A percentile compares a stretch with the other conserved stretches of the same genome.
Conservation (phyloP, 2,329 filamentous ascomycete species). For the Aspergillus unguis region DNA sequence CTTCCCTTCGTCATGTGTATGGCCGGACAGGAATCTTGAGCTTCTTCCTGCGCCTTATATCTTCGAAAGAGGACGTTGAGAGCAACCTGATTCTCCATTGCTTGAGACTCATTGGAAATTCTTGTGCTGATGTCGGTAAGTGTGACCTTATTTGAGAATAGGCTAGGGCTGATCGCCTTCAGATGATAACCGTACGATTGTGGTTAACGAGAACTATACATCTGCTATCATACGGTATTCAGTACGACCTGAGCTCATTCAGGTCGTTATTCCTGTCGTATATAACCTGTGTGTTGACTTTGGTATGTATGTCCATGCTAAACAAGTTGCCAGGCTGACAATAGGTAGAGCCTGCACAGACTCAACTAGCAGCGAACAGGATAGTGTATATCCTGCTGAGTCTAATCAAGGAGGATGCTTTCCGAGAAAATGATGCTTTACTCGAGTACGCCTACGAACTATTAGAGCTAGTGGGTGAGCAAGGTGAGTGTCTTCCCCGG, state of each 20-base stretch:
- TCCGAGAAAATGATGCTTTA: conserved; percentile 32
- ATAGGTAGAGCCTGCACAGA: conserved; percentile 37
- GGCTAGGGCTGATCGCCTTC: conserved; percentile 11
- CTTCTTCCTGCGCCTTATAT: conserved; percentile 41
- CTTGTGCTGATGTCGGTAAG: conserved; percentile 45
- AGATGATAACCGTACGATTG: conserved; percentile 43
- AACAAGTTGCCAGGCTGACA: conserved; percentile 17
- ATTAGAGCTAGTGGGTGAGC: conserved; percentile 38
- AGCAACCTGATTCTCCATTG: conserved; percentile 37
- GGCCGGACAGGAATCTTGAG: conserved; percentile 40
- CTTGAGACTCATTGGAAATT: conserved; percentile 44
- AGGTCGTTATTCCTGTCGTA: conserved; percentile 43
- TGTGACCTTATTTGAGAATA: neutral
- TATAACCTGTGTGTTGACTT: conserved; percentile 47
- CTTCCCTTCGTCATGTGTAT: conserved; percentile 38
- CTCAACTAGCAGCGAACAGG: conserved; percentile 35
- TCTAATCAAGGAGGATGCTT: conserved; percentile 31
- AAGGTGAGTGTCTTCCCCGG: conserved; percentile 28
- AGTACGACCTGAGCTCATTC: conserved; percentile 32
- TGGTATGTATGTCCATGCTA: conserved; percentile 27
- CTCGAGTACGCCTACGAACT: conserved; percentile 40
- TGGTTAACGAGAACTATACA: conserved; percentile 40
- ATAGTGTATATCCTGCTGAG: conserved; percentile 37
- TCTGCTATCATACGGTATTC: conserved; percentile 37
- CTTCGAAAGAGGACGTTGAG: conserved; percentile 29